phyloP scores from a whole-genome alignment of 768 basidiomycete species.

The Trametes cinnabarina region DNA sequence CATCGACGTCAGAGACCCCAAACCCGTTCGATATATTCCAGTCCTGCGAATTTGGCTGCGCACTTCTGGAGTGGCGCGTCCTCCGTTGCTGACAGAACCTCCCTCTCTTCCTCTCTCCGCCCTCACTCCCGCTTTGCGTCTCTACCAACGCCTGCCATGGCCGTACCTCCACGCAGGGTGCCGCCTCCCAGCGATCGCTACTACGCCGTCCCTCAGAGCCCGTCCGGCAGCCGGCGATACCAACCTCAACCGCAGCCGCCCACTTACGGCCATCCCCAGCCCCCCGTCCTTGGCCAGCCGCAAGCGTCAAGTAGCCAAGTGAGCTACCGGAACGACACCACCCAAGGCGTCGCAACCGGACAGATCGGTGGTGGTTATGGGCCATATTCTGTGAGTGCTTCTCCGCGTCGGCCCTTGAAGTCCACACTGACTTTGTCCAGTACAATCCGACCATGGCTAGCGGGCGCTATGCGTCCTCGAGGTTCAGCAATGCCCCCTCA shows the following conservation, averaged over 20 bases:
- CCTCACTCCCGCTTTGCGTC: background rate
- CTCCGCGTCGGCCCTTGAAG: background rate
- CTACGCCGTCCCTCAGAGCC: slow-evolving; percentile 66
- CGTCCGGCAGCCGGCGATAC: slow-evolving; percentile 35
- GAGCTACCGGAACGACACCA: slow-evolving; percentile 49
- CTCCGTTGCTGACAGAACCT: slow-evolving; percentile 5
- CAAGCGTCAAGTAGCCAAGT: slow-evolving; percentile 21
- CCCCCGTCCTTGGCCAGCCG: slow-evolving; percentile 18
- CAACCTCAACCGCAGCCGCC: slow-evolving; percentile 30
- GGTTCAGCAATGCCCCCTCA: slow-evolving; percentile 57
- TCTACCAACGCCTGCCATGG: slow-evolving; percentile 23
- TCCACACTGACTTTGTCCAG: slow-evolving; percentile 32
- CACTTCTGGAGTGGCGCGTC: slow-evolving; percentile 12
- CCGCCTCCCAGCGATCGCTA: slow-evolving; percentile 53
- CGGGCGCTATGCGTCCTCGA: slow-evolving; percentile 46
- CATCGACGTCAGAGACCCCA: slow-evolving; percentile 9
- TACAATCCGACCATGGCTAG: slow-evolving; percentile 53
- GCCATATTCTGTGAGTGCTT: slow-evolving; percentile 68
- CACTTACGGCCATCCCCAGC: slow-evolving; percentile 6
- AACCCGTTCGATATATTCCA: background rate
- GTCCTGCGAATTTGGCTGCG: slow-evolving; percentile 7
- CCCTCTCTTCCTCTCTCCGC: background rate
- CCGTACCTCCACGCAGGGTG: slow-evolving; percentile 37
- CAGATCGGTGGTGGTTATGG: slow-evolving; percentile 79
- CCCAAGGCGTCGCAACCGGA: slow-evolving; percentile 78